A percentile compares a stretch with the other conserved stretches of the same genome.
These are phyloP conservation scores for Gaultheria prostrata DNA, from an alignment of 148 eudicot species.

Conservation along the genomic window DNA sequence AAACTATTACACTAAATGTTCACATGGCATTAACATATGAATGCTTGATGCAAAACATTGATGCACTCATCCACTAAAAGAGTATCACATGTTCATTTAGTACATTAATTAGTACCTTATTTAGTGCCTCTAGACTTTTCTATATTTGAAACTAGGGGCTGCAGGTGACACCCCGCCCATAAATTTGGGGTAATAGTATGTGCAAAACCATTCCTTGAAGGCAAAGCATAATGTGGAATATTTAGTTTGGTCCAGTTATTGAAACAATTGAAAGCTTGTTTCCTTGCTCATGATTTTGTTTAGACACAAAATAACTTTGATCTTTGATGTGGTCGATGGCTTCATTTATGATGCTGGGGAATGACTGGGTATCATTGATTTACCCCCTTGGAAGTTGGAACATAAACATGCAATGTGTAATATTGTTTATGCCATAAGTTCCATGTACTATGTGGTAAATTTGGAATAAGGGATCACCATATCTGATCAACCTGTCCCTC, in stretches of 20 bases:
- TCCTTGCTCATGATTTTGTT: background rate
- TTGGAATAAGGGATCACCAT: background rate
- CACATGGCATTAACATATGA: too few relatives aligned
- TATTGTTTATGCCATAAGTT: background rate
- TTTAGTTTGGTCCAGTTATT: background rate
- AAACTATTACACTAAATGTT: too few relatives aligned
- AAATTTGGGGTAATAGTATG: background rate
- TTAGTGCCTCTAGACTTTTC: too few relatives aligned
- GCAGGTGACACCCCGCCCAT: too few relatives aligned
- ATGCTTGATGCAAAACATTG: too few relatives aligned
- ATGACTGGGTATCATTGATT: background rate
- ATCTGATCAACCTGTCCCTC: background rate
- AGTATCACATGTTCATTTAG: too few relatives aligned
- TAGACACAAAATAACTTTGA: background rate
- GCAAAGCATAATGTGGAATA: background rate
- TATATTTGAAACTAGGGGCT: too few relatives aligned
- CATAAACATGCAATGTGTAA: too few relatives aligned
- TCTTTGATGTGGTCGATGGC: too few relatives aligned
- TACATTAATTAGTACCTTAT: too few relatives aligned
- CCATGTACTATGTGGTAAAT: background rate
- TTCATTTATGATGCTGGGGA: background rate
- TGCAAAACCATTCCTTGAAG: background rate
- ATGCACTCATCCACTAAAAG: too few relatives aligned
- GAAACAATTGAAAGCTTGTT: background rate
- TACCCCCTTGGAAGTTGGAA: too few relatives aligned